Evolutionary conservation across 1,284 basidiomycete genomes (phyloP).

Genomic region (Irpex sp.): DNA sequence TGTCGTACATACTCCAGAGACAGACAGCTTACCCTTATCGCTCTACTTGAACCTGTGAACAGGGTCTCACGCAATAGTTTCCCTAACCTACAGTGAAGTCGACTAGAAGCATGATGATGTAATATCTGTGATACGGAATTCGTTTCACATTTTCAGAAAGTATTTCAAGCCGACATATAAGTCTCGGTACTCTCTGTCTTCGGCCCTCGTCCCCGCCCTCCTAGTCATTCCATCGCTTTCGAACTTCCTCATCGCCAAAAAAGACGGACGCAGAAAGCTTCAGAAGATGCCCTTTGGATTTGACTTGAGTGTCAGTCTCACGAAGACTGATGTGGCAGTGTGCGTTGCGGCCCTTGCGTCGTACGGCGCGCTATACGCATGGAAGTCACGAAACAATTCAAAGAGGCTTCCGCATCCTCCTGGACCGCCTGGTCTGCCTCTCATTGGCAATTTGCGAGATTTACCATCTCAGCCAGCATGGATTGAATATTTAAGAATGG

Average conservation of each 20-base stretch:
- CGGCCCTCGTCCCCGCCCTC: neutral
- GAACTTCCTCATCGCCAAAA: neutral
- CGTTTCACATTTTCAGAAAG: neutral
- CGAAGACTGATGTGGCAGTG: neutral
- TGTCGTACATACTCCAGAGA: too few species aligned
- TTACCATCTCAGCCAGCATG: constrained; percentile 5
- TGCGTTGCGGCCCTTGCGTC: neutral
- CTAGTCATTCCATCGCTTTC: neutral
- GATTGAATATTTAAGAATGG: neutral
- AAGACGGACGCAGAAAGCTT: neutral
- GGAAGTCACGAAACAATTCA: neutral
- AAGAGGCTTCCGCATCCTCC: constrained; percentile 5
- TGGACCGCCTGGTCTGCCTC: neutral
- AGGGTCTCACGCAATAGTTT: neutral
- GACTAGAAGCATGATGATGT: neutral
- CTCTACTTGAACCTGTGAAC: neutral
- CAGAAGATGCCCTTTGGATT: neutral
- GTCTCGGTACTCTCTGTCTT: neutral
- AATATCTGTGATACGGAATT: neutral
- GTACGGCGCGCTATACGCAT: neutral
- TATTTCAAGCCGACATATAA: neutral
- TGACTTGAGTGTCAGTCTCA: neutral
- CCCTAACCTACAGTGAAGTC: neutral
- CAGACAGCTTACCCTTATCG: too few species aligned
- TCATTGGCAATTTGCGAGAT: constrained; percentile 8